A percentile compares a stretch with the other conserved stretches of the same genome.
phyloP scores from a whole-genome alignment of 805 yeast genomes.

The Cyberlindnera americana region DNA sequence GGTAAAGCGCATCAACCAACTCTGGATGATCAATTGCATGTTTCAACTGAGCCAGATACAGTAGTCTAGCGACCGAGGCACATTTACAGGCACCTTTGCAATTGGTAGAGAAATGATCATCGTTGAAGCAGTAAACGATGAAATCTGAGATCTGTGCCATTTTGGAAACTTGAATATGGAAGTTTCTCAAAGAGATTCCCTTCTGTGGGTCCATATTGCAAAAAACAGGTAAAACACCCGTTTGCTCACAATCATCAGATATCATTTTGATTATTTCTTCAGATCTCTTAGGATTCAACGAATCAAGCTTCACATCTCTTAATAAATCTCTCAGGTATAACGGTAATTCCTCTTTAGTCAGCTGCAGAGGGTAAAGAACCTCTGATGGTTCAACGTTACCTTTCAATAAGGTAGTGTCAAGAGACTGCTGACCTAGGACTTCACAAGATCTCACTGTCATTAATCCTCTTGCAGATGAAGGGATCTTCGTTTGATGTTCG shows the following conservation, averaged over 20 bases:
- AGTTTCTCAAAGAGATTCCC: constrained; percentile 78
- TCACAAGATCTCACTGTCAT: constrained; percentile 27
- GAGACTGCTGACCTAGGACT: constrained; percentile 29
- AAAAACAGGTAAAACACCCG: constrained; percentile 47
- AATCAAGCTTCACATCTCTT: constrained; percentile 23
- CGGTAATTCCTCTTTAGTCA: constrained; percentile 35
- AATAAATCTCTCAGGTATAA: constrained; percentile 19
- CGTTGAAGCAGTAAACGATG: constrained; percentile 65
- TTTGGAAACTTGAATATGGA: constrained; percentile 83
- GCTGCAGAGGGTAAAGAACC: constrained; percentile 46
- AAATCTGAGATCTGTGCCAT: constrained; percentile 71
- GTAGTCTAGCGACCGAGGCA: constrained; percentile 35
- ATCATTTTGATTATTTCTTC: constrained; percentile 18
- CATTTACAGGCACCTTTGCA: constrained; percentile 32
- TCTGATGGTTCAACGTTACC: constrained; percentile 55
- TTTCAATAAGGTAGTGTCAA: no score
- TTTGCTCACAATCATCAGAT: constrained; percentile 26
- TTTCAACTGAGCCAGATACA: constrained; percentile 41
- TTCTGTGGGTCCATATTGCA: constrained; percentile 60
- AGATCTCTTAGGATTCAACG: constrained; percentile 1
- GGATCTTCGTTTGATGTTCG: constrained; percentile 19
- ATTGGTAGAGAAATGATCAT: constrained; percentile 31
- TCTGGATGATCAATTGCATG: constrained; percentile 28
- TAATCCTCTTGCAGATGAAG: constrained; percentile 21
- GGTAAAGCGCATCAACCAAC: constrained; percentile 21